Conservation (phyloP, 192 early-diverging fungal species). For the Backusella sp. region DNA sequence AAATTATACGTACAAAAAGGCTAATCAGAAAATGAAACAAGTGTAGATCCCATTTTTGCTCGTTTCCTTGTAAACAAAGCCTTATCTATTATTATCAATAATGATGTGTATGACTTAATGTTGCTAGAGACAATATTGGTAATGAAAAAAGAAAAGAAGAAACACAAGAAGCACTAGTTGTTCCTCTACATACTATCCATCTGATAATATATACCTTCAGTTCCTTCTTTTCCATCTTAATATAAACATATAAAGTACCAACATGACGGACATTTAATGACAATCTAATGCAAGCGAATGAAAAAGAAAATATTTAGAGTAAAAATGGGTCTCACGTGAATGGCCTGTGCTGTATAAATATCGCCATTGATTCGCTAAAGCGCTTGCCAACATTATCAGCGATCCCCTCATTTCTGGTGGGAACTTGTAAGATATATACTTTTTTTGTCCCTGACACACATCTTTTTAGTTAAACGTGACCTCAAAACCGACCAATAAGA, state of each 20-base stretch:
- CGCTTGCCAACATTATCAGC: background rate
- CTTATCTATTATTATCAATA: background rate
- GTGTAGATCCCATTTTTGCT: background rate
- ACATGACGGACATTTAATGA: background rate
- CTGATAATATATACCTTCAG: background rate
- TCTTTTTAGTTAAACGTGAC: conserved; percentile 16
- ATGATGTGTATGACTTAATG: background rate
- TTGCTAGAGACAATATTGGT: background rate
- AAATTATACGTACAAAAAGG: background rate
- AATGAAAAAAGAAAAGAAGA: background rate
- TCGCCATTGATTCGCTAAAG: background rate
- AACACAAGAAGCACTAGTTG: conserved; percentile 1
- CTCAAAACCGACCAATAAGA: conserved; percentile 12
- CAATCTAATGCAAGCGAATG: background rate
- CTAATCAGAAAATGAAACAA: background rate
- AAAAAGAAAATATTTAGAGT: background rate
- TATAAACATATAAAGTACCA: background rate
- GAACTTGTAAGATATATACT: background rate
- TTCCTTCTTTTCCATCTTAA: background rate
- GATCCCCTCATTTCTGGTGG: conserved; percentile 4
- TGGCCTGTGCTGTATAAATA: background rate
- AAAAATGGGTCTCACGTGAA: conserved; percentile 2
- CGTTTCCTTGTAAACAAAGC: background rate
- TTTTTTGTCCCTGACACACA: conserved; percentile 4
- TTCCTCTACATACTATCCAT: background rate